Percentiles rank a stretch among this genome's conserved stretches.
phyloP scores from a whole-genome alignment of 2,329 filamentous ascomycete genomes.

The Sphaerostilbella broomeana region DNA sequence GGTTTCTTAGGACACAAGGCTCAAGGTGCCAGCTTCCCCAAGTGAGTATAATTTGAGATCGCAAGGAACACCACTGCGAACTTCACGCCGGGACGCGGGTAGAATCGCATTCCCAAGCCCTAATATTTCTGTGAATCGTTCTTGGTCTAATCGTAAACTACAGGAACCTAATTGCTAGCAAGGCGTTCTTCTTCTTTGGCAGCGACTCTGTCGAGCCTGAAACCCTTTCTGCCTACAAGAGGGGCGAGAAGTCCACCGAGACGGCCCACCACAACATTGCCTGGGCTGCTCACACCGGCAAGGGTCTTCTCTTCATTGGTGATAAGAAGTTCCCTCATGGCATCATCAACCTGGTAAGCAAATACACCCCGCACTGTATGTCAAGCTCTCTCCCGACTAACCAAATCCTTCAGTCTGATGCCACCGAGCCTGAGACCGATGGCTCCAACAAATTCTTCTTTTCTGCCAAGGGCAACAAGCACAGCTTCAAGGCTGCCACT shows the following conservation, averaged over 20 bases:
- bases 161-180: constrained; percentile 83
- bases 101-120: too few species aligned
- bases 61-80: too few species aligned
- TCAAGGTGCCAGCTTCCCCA: constrained; percentile 72
- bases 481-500: constrained; percentile 78
- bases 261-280: constrained; percentile 72
- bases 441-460: constrained; percentile 79
- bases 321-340: constrained; percentile 77
- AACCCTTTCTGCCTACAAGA: constrained; percentile 69
- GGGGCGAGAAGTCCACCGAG: constrained; percentile 76
- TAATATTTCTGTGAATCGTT: too few species aligned
- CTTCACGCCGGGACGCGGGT: too few species aligned
- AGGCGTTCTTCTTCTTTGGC: constrained; percentile 89
- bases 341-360: constrained; percentile 75
- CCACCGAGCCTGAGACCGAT: constrained; percentile 66
- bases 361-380: not conserved
- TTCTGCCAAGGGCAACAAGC: constrained; percentile 80
- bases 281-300: constrained; percentile 90
- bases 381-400: not conserved
- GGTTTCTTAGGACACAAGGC: constrained; percentile 86
- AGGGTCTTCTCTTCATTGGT: constrained; percentile 87
- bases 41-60: constrained; percentile 63
- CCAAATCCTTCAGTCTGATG: constrained; percentile 41
- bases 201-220: constrained; percentile 67
- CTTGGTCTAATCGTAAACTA: too few species aligned